A percentile compares a stretch with the other conserved stretches of the same genome.
phyloP scores from a whole-genome alignment of 345 rosid species.

The Geranium brycei region DNA sequence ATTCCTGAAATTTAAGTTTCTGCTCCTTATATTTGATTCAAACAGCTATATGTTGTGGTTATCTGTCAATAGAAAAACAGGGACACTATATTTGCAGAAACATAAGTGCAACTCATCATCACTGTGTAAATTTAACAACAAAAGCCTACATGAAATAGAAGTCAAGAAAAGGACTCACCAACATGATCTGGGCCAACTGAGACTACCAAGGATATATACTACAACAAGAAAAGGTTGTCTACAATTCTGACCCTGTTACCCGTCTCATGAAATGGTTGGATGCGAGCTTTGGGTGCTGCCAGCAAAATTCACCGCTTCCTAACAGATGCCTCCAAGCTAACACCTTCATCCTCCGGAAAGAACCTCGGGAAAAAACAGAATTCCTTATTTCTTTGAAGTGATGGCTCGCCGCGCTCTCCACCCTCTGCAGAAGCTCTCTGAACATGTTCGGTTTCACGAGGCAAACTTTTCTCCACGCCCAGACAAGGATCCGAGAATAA shows the following conservation, averaged over 20 bases:
- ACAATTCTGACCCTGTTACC: constrained; percentile 34
- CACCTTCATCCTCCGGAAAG: constrained; percentile 25
- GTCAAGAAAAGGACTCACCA: constrained; percentile 14
- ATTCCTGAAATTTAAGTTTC: background rate
- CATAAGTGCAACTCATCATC: constrained; percentile 16
- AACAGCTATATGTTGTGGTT: background rate
- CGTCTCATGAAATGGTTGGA: constrained; percentile 18
- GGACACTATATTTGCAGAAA: background rate
- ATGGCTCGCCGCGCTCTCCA: constrained; percentile 5
- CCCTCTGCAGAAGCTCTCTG: constrained; percentile 24
- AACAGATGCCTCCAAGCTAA: constrained; percentile 23
- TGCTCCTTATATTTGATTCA: background rate
- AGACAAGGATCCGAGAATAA: constrained; percentile 29
- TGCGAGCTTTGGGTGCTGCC: constrained; percentile 26
- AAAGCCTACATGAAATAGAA: constrained; percentile 9
- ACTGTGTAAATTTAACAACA: constrained; percentile 11
- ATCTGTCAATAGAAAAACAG: background rate
- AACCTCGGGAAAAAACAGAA: constrained; percentile 21
- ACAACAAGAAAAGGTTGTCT: constrained; percentile 22
- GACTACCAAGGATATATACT: constrained; percentile 16
- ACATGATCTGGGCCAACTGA: constrained; percentile 15
- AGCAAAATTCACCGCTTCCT: constrained; percentile 37
- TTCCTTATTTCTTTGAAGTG: constrained; percentile 8
- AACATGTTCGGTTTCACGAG: constrained; percentile 25
- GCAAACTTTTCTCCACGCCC: constrained; percentile 26